Evolutionary conservation across 805 yeast species (phyloP).

Genomic region (Cyberlindnera maritima): DNA sequence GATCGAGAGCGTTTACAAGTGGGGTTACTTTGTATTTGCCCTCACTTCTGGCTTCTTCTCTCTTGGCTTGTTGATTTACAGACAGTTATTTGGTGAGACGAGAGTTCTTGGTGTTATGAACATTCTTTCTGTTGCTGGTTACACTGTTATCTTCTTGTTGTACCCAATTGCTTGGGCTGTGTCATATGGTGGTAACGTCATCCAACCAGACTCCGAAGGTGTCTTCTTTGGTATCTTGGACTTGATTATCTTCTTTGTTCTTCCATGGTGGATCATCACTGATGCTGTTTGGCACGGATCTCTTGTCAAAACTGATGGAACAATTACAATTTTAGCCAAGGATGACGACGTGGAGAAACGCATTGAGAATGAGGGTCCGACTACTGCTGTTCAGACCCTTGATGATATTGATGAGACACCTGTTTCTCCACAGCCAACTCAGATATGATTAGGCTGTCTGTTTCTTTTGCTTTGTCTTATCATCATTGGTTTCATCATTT

Average conservation of each 20-base stretch:
- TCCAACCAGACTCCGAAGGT: slow-evolving; percentile 51
- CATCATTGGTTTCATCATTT: too few relatives aligned
- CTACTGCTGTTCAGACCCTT: too few relatives aligned
- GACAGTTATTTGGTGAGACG: slow-evolving; percentile 24
- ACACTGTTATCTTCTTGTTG: slow-evolving; percentile 36
- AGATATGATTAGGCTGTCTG: too few relatives aligned
- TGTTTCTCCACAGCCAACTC: too few relatives aligned
- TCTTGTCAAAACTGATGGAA: not conserved
- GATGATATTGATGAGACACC: too few relatives aligned
- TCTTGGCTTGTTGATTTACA: slow-evolving; percentile 27
- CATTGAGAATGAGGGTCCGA: too few relatives aligned
- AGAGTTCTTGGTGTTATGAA: slow-evolving; percentile 8
- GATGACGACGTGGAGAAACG: not conserved
- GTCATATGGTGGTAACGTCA: slow-evolving; percentile 52
- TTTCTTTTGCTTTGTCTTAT: too few relatives aligned
- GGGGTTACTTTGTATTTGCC: slow-evolving; percentile 66
- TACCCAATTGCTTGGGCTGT: slow-evolving; percentile 50
- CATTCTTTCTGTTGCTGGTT: slow-evolving; percentile 24
- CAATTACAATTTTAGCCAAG: not conserved
- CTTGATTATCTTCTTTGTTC: slow-evolving; percentile 38
- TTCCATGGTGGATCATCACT: slow-evolving; percentile 34
- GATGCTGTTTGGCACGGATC: slow-evolving; percentile 20
- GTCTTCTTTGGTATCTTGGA: slow-evolving; percentile 53
- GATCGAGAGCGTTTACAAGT: slow-evolving; percentile 54
- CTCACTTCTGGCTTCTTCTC: slow-evolving; percentile 41